phyloP scores from a whole-genome alignment of 192 early-diverging fungal genomes.

The Podila epigama region DNA sequence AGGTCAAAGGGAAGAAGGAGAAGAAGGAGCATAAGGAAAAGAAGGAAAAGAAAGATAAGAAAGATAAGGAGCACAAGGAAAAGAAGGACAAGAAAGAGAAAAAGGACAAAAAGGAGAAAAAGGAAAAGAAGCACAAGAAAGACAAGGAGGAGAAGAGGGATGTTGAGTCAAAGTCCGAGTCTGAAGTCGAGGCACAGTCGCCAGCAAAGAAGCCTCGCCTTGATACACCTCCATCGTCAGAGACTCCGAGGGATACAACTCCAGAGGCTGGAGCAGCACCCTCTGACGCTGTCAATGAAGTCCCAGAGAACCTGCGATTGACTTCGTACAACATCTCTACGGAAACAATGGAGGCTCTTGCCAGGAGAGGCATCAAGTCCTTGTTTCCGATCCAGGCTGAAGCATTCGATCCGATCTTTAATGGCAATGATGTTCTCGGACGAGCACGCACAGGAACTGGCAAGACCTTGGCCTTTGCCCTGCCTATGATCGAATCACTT shows the following conservation, averaged over 20 bases:
- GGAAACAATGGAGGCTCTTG: constrained; percentile 73
- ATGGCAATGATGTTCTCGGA: constrained; percentile 79
- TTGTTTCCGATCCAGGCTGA: constrained; percentile 97
- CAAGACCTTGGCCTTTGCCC: constrained; percentile 80
- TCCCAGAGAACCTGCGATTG: constrained; percentile 64
- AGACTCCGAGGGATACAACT: constrained; percentile 46
- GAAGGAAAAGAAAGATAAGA: constrained; percentile 60
- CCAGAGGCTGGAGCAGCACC: constrained; percentile 20
- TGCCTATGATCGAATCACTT: constrained; percentile 79
- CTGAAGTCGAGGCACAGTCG: constrained; percentile 25
- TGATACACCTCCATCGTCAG: constrained; percentile 16
- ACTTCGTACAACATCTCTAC: constrained; percentile 69
- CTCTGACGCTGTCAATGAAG: constrained; percentile 51
- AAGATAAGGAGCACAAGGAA: constrained; percentile 56
- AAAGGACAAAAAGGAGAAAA: constrained; percentile 52
- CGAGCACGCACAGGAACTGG: constrained; percentile 81
- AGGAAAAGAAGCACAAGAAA: constrained; percentile 50
- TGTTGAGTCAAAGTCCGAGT: constrained; percentile 52
- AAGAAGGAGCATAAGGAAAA: constrained; percentile 58
- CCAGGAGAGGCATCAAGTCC: constrained; percentile 74
- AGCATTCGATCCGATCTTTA: constrained; percentile 73
- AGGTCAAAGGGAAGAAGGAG: constrained; percentile 57
- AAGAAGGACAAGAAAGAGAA: constrained; percentile 46
- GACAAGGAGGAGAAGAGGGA: constrained; percentile 44
- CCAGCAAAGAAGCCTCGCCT: constrained; percentile 45